Percentiles rank a stretch among this genome's conserved stretches.
phyloP scores from a whole-genome alignment of 78 protist genomes.

The Pigoraptor vietnamica region DNA sequence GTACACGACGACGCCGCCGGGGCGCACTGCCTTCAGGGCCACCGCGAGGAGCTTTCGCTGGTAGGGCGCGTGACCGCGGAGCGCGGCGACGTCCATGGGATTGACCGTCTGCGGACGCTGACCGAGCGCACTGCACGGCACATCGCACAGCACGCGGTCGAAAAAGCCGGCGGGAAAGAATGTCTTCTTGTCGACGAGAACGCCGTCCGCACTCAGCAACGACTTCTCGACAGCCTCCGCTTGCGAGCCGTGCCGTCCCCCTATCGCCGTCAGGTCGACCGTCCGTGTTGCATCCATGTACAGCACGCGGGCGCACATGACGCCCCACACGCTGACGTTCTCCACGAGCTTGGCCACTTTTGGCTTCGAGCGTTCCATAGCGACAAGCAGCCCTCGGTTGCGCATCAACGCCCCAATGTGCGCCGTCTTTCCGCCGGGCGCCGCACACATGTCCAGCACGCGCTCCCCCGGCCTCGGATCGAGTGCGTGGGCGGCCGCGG shows the following conservation, averaged over 20 bases:
- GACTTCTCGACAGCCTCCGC: neutral
- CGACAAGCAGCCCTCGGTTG: constrained; percentile 61
- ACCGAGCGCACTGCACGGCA: constrained; percentile 89
- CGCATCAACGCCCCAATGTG: constrained; percentile 56
- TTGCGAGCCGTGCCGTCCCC: neutral
- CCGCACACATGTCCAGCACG: constrained; percentile 74
- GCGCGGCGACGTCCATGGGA: neutral
- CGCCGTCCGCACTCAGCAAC: neutral
- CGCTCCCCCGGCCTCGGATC: constrained; percentile 43
- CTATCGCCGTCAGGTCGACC: neutral
- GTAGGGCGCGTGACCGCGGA: neutral
- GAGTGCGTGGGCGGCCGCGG: constrained; percentile 25
- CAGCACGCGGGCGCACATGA: neutral
- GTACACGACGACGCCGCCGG: constrained; percentile 44
- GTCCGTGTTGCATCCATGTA: neutral
- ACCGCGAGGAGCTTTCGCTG: neutral
- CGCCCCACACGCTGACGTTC: neutral
- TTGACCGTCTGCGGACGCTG: neutral
- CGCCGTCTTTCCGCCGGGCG: constrained; percentile 90
- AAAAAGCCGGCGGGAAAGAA: constrained; percentile 11
- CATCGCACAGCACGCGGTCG: constrained; percentile 86
- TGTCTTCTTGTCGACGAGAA: neutral
- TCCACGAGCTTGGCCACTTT: neutral
- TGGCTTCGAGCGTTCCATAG: neutral
- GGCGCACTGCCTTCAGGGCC: neutral